Percentiles rank a stretch among this genome's conserved stretches.
These are phyloP conservation scores for Sclerotiophoma versabilis DNA, from an alignment of 2,329 filamentous ascomycete genomes.

Conservation along the genomic window DNA sequence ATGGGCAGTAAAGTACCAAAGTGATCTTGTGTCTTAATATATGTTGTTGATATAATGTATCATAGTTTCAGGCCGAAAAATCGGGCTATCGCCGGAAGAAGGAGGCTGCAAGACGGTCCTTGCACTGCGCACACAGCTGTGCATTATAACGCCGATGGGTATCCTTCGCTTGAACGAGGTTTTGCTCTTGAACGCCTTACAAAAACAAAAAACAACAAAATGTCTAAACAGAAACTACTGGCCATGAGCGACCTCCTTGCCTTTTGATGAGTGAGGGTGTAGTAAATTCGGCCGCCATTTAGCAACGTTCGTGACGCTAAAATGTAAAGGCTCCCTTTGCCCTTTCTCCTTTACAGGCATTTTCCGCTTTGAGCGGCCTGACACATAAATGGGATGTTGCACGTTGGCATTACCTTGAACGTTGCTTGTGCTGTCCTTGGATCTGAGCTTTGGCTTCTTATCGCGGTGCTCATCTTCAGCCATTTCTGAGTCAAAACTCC, in stretches of 20 bases:
- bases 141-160: conserved; percentile 33
- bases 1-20: neutral
- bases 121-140: conserved; percentile 6
- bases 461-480: conserved; percentile 50
- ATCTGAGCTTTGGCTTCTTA: conserved; percentile 50
- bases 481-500: conserved; percentile 47
- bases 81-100: neutral
- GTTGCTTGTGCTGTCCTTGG: conserved; percentile 46
- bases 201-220: neutral
- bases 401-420: conserved; percentile 34
- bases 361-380: conserved; percentile 52
- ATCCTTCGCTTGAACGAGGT: conserved; percentile 30
- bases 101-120: neutral
- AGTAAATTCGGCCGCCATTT: conserved; percentile 45
- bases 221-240: conserved; percentile 7
- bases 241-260: conserved; percentile 42
- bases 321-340: conserved; percentile 49
- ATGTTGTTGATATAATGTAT: conserved; percentile 5
- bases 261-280: conserved; percentile 45
- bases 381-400: conserved; percentile 48
- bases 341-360: conserved; percentile 50
- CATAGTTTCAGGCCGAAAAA: neutral
- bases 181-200: conserved; percentile 30
- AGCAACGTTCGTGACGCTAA: conserved; percentile 47
- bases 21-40: neutral